A percentile compares a stretch with the other conserved stretches of the same genome.
Conservation (phyloP, 306 rosid species). For the peach (Prunus persica) region DNA sequence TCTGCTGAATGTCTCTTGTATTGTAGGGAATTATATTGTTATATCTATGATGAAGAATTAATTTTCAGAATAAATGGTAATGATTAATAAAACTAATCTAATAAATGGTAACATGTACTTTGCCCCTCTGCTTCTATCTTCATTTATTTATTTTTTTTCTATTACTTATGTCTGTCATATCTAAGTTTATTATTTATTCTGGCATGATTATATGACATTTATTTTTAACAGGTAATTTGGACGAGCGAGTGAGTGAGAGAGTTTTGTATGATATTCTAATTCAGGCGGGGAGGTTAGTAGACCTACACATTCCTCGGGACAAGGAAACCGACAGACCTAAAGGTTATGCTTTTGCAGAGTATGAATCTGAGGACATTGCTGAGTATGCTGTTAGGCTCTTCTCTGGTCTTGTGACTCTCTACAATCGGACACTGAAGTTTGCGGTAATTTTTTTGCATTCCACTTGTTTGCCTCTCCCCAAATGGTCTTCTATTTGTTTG, state of each 20-base stretch:
- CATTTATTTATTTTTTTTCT: no score
- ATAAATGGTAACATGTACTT: background rate
- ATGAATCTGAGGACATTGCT: constrained; percentile 79
- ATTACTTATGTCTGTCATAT: background rate
- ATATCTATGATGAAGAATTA: background rate
- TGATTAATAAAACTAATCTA: background rate
- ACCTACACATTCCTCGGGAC: constrained; percentile 81
- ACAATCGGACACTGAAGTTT: constrained; percentile 78
- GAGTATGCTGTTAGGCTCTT: constrained; percentile 88
- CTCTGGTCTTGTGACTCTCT: constrained; percentile 83
- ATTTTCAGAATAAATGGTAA: background rate
- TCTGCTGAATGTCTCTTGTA: background rate
- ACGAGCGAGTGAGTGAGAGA: constrained; percentile 86
- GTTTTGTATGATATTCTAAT: constrained; percentile 80
- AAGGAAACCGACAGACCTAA: constrained; percentile 71
- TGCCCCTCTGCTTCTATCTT: background rate
- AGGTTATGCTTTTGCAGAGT: constrained; percentile 88
- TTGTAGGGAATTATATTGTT: background rate
- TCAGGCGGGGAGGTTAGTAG: constrained; percentile 85
- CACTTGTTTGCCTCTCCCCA: background rate
- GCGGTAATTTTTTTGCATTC: constrained; percentile 47
- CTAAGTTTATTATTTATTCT: background rate
- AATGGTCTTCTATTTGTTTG: background rate
- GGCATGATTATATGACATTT: constrained; percentile 7
- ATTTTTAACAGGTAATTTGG: constrained; percentile 66